Percentiles rank a stretch among this genome's conserved stretches.
phyloP scores from a whole-genome alignment of 192 early-diverging fungal species.

The Ambispora gerdemannii region DNA sequence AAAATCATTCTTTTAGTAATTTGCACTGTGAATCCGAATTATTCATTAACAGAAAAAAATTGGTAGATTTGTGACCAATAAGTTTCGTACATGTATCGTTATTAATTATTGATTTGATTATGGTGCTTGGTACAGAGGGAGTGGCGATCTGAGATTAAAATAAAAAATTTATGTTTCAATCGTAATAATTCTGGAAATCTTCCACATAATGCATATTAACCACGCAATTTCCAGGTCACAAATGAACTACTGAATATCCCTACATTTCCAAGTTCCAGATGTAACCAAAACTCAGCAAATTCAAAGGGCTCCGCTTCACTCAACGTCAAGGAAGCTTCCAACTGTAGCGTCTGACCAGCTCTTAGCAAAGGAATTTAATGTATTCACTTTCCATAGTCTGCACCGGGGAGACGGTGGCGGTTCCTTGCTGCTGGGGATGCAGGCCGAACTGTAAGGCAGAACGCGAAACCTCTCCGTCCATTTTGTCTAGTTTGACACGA shows the following conservation, averaged over 20 bases:
- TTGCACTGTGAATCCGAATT: too few species aligned
- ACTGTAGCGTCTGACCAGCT: slow-evolving; percentile 19
- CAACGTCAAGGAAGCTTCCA: slow-evolving; percentile 20
- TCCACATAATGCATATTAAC: too few species aligned
- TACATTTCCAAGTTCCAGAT: slow-evolving; percentile 28
- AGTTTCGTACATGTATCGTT: too few species aligned
- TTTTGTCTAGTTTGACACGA: slow-evolving; percentile 19
- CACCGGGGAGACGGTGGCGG: slow-evolving; percentile 11
- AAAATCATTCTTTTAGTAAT: too few species aligned
- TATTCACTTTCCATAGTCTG: slow-evolving; percentile 24
- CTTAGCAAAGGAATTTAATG: slow-evolving; percentile 28
- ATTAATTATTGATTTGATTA: too few species aligned
- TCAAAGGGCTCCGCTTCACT: slow-evolving; percentile 25
- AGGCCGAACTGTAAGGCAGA: slow-evolving; percentile 16
- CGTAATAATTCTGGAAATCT: too few species aligned
- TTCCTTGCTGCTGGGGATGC: slow-evolving; percentile 14
- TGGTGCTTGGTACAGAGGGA: slow-evolving; percentile 17
- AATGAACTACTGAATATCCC: too few species aligned
- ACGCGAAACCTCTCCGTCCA: background rate
- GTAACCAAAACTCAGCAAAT: slow-evolving; percentile 21
- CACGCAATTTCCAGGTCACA: too few species aligned
- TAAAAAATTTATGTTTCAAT: too few species aligned
- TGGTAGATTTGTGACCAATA: too few species aligned
- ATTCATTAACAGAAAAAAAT: too few species aligned
- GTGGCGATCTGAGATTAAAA: slow-evolving; percentile 9